Evolutionary conservation across 257 asterid species (phyloP).

Genomic region (Solanum piurae): DNA sequence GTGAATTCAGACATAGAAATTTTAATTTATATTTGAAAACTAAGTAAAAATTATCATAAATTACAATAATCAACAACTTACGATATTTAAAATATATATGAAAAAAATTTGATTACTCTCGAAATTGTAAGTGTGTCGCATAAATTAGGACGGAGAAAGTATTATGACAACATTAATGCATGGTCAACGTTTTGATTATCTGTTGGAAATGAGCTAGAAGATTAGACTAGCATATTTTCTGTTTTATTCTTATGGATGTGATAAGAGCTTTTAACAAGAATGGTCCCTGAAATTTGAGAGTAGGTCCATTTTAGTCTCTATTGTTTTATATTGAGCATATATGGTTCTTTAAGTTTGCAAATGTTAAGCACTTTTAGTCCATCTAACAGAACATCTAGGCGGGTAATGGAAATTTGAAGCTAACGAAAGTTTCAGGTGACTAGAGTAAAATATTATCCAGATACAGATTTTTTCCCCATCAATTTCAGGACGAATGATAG

Average conservation of each 20-base stretch:
- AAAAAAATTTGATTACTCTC: too few species aligned
- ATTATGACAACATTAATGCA: background rate
- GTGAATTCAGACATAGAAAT: too few species aligned
- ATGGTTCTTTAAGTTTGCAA: background rate
- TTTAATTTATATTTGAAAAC: background rate
- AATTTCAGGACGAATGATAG: background rate
- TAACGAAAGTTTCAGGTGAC: background rate
- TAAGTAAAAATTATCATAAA: too few species aligned
- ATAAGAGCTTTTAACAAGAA: background rate
- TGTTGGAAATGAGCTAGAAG: background rate
- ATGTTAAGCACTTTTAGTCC: background rate
- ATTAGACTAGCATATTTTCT: background rate
- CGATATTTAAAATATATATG: too few species aligned
- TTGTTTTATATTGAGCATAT: background rate
- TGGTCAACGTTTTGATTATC: background rate
- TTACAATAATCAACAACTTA: too few species aligned
- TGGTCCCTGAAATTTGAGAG: background rate
- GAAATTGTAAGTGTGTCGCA: background rate
- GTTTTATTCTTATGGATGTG: background rate
- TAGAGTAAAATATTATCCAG: background rate
- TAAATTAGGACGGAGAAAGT: fast-evolving
- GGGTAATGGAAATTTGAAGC: background rate
- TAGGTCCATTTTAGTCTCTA: background rate
- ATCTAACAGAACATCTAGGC: background rate
- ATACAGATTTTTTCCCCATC: background rate